Percentiles rank a stretch among this genome's conserved stretches.
Evolutionary conservation across 768 basidiomycete species (phyloP).

Genomic region (Candolleomyces aberdarensis): DNA sequence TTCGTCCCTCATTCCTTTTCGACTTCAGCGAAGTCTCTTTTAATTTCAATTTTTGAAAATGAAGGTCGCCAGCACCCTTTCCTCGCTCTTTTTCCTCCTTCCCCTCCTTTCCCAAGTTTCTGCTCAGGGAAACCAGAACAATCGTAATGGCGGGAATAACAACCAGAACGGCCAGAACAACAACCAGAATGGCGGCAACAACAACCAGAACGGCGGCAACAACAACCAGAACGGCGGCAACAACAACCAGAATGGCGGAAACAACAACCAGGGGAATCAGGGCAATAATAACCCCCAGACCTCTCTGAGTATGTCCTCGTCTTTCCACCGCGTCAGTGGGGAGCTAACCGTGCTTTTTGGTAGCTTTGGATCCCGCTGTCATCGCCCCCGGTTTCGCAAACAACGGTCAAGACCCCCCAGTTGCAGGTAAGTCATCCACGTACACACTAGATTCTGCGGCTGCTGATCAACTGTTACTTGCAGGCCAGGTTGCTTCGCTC

Average conservation of each 20-base stretch:
- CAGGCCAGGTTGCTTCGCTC: conserved; percentile 47
- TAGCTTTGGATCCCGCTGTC: conserved; percentile 40
- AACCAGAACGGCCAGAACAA: neutral
- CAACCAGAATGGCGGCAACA: conserved; percentile 5
- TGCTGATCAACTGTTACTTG: too few species aligned
- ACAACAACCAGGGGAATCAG: conserved; percentile 7
- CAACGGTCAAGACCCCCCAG: conserved; percentile 40
- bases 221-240: conserved; percentile 16
- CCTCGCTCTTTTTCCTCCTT: conserved; percentile 26
- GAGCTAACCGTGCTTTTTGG: too few species aligned
- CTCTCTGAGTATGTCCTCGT: conserved; percentile 31
- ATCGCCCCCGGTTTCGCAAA: conserved; percentile 38
- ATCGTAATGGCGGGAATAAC: neutral
- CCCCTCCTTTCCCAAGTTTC: conserved; percentile 36
- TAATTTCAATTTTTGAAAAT: conserved; percentile 33
- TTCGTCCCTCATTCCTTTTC: conserved; percentile 31
- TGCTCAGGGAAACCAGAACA: conserved; percentile 16
- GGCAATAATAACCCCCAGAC: conserved; percentile 37
- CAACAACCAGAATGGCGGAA: conserved; percentile 10
- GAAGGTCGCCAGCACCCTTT: conserved; percentile 46
- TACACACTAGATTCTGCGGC: too few species aligned
- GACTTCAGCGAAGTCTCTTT: conserved; percentile 48
- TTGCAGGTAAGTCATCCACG: neutral
- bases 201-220: conserved; percentile 15
- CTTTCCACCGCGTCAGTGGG: neutral